Conservation (phyloP, 2,329 filamentous ascomycete genomes). For the Colletotrichum abscissum region DNA sequence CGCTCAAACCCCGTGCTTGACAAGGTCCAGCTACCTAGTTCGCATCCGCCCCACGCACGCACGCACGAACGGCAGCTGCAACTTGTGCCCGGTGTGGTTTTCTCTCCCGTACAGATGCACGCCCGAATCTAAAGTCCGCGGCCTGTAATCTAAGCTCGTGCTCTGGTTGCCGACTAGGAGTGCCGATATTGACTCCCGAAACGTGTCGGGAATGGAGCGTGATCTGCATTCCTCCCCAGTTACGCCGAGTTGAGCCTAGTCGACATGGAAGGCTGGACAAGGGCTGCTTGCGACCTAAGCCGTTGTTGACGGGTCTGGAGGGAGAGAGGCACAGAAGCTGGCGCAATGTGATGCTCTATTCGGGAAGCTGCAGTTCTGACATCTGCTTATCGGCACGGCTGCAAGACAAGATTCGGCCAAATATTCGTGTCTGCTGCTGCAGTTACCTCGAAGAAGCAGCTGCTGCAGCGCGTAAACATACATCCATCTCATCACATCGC, state of each 20-base stretch:
- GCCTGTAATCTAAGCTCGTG: not conserved
- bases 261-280: not conserved
- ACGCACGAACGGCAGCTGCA: not conserved
- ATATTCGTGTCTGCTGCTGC: not conserved
- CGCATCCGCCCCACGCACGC: slow-evolving; percentile 1
- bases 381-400: not conserved
- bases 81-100: not conserved
- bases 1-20: not conserved
- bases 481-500: slow-evolving; percentile 9
- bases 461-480: slow-evolving; percentile 1
- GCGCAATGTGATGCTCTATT: not conserved
- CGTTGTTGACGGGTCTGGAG: not conserved
- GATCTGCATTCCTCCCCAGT: slow-evolving; percentile 17
- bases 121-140: not conserved
- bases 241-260: not conserved
- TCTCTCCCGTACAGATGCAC: not conserved
- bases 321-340: not conserved
- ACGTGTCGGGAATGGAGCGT: not conserved
- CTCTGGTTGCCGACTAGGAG: slow-evolving; percentile 5
- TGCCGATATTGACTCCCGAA: slow-evolving; percentile 20
- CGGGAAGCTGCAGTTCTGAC: not conserved
- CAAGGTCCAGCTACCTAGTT: not conserved
- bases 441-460: not conserved
- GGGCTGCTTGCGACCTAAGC: not conserved
- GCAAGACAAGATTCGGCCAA: not conserved